These are phyloP conservation scores for Dactylonectria estremocensis DNA, from an alignment of 2,329 filamentous ascomycete species.

Conservation along the genomic window DNA sequence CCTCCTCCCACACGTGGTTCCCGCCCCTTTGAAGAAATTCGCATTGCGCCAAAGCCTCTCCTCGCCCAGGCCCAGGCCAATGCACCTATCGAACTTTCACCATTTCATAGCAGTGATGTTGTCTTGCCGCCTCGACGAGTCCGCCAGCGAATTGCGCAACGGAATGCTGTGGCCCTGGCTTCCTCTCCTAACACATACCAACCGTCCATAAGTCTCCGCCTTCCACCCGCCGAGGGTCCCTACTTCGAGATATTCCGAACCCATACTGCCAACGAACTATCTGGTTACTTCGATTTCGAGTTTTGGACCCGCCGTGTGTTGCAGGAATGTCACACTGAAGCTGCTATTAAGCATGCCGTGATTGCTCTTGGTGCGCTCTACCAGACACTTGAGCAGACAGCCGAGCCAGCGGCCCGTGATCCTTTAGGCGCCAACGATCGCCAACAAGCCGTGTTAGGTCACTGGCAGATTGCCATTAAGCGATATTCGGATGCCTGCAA, in stretches of 20 bases:
- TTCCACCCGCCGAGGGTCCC: conserved; percentile 67
- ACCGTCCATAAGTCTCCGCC: conserved; percentile 62
- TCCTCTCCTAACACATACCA: conserved; percentile 56
- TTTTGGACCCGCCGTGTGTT: conserved; percentile 77
- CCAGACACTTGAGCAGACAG: conserved; percentile 74
- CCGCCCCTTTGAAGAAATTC: conserved; percentile 62
- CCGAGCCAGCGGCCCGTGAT: conserved; percentile 61
- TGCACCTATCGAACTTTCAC: conserved; percentile 27
- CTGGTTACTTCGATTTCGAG: conserved; percentile 76
- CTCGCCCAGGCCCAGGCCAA: conserved; percentile 43
- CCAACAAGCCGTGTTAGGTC: conserved; percentile 57
- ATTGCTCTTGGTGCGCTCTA: conserved; percentile 77
- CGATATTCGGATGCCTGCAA: conserved; percentile 72
- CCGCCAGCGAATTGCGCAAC: conserved; percentile 38
- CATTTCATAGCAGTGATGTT: conserved; percentile 41
- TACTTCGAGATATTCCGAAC: conserved; percentile 76
- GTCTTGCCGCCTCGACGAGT: conserved; percentile 53
- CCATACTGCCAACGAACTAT: conserved; percentile 74
- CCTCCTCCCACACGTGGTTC: conserved; percentile 68
- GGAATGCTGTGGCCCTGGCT: conserved; percentile 44
- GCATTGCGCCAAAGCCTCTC: conserved; percentile 65
- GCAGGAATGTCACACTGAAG: conserved; percentile 74
- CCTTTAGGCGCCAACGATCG: conserved; percentile 33
- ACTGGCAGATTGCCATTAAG: conserved; percentile 73
- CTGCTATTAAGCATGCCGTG: conserved; percentile 75